Base-by-base conservation (phyloP, 352 stramenopile genomes). In the Aphanomyces invadans region DNA sequence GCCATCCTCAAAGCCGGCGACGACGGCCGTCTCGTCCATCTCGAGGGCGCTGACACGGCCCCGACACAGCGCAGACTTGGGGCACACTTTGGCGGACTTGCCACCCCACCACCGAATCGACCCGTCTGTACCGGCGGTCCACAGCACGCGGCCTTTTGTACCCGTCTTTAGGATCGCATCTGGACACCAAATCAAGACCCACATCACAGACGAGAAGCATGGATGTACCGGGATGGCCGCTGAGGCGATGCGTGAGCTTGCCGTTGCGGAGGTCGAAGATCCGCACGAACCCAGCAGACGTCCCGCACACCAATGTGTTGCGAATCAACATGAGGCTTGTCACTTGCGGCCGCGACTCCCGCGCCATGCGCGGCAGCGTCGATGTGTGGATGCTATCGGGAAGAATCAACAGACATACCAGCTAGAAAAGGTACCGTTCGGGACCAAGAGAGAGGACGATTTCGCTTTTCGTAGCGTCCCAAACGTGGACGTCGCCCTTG, bases 21-120 rank as follows among this genome's bases (percentile, higher is more conserved):
- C 83, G 23, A 95, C 86, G 15, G 92, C 83, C 31, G 82, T 91
- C 57, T 95, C 86, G 67, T 95, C 86, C 86, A 95, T 95, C 69
- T 95, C 85, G 4, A 95, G 76, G 3, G 79, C 80, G 2, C 80
- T 88, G 54, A 95, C 88, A 4, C 72, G 69, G 21, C 86, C 86
- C 62, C 87, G 74, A 39, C 84, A 93, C 45, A 95, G 67, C 2
- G 79, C 81, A 0, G 86, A 95, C 70, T 92, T 95, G 52, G 77
- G 77, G 62, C 92, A 73, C 32, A 95, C 86, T 71, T 93, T 95
- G 17, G 86, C 82, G 15, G 78, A 91, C 65, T 95, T 95, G 36
- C 86, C 86, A 44, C 86, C 86, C 86, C 86, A 95, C 86, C 86
- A 95, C 26, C 86, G 84, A 53, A 95, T 79, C 17, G 80, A 86